These are phyloP conservation scores for Scenedesmus sp. DNA, from an alignment of 163 green algal species.

Conservation along the genomic window DNA sequence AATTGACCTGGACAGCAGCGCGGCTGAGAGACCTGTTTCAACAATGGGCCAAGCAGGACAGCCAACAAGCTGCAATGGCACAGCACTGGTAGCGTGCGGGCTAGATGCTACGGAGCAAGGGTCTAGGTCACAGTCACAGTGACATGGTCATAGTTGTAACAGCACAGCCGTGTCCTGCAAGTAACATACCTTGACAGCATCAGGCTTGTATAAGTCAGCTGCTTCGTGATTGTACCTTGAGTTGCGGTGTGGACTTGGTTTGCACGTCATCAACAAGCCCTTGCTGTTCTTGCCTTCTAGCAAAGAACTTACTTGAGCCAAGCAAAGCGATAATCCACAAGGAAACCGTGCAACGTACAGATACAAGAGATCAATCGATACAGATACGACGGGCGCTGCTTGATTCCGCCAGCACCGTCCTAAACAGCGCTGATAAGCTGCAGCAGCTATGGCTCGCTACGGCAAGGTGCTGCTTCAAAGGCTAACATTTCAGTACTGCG, in stretches of 20 bases:
- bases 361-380: background rate
- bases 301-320: too few relatives aligned
- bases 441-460: slow-evolving; percentile 53
- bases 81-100: background rate
- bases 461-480: slow-evolving; percentile 36
- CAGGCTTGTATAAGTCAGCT: too few relatives aligned
- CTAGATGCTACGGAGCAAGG: background rate
- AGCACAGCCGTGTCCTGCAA: background rate
- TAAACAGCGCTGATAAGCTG: background rate
- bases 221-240: too few relatives aligned
- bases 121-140: background rate
- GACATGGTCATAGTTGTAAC: background rate
- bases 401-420: background rate
- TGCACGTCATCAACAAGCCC: too few relatives aligned
- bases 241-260: too few relatives aligned
- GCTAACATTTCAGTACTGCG: slow-evolving; percentile 44
- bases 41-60: background rate
- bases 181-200: too few relatives aligned
- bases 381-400: background rate
- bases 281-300: too few relatives aligned
- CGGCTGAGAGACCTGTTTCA: background rate
- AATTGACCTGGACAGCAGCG: slow-evolving; percentile 14
- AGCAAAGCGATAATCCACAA: too few relatives aligned
- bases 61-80: background rate
- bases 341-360: too few relatives aligned